A percentile compares a stretch with the other conserved stretches of the same genome.
phyloP scores from a whole-genome alignment of 257 asterid genomes.

The Solanum ossicruentum region DNA sequence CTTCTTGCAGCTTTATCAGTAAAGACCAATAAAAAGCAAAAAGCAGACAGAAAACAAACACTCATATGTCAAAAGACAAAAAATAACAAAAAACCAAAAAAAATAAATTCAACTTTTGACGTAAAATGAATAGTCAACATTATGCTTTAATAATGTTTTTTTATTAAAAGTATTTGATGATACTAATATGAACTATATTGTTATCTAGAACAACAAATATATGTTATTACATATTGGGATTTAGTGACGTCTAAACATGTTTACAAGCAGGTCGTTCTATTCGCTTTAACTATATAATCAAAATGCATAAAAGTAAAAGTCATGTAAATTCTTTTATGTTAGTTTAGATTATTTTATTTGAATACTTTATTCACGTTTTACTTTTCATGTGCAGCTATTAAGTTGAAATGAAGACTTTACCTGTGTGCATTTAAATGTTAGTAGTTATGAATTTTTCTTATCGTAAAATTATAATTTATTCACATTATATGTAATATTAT shows the following conservation, averaged over 20 bases:
- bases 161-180: not conserved
- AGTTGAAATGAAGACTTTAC: too few relatives aligned
- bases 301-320: not conserved
- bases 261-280: not conserved
- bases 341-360: not conserved
- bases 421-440: too few relatives aligned
- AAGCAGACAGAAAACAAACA: not conserved
- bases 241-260: not conserved
- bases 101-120: not conserved
- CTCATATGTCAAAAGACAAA: not conserved
- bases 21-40: not conserved
- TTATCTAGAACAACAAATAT: not conserved
- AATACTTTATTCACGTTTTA: not conserved
- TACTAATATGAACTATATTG: not conserved
- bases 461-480: not conserved
- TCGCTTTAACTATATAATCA: not conserved
- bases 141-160: not conserved
- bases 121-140: not conserved
- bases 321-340: not conserved
- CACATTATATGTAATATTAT: not conserved
- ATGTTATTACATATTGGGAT: too few relatives aligned
- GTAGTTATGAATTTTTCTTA: too few relatives aligned
- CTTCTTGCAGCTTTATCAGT: not conserved
- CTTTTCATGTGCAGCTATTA: too few relatives aligned
- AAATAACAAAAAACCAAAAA: not conserved